phyloP scores from a whole-genome alignment of 371 early-diverging fungal genomes.

The Cokeromyces recurvatus region DNA sequence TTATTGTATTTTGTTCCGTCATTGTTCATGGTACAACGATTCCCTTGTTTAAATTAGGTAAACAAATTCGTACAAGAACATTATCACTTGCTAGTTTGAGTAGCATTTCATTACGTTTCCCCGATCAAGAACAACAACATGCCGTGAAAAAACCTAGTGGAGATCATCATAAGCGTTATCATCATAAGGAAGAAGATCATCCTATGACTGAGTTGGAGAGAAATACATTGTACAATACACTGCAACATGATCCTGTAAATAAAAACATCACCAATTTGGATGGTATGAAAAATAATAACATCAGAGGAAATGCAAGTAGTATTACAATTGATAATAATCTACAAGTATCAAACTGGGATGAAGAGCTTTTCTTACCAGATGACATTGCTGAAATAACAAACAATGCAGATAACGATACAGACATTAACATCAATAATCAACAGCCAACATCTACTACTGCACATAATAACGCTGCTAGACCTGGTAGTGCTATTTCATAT shows the following conservation, averaged over 20 bases:
- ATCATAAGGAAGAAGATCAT: conserved; percentile 6
- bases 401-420: too few relatives aligned
- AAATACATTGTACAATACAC: conserved; percentile 28
- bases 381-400: conserved; percentile 7
- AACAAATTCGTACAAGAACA: conserved; percentile 35
- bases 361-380: conserved; percentile 31
- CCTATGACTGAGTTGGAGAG: conserved; percentile 27
- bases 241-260: conserved; percentile 10
- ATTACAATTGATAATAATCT: too few relatives aligned
- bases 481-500: conserved; percentile 12
- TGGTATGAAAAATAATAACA: too few relatives aligned
- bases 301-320: too few relatives aligned
- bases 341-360: conserved; percentile 14
- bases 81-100: conserved; percentile 33
- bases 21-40: conserved; percentile 84
- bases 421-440: neutral
- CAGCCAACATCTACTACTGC: neutral
- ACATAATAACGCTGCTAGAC: neutral
- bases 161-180: neutral
- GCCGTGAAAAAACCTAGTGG: too few relatives aligned
- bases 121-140: conserved; percentile 18
- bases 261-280: too few relatives aligned
- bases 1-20: conserved; percentile 75
- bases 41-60: conserved; percentile 62
- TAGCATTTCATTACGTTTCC: conserved; percentile 15